Percentiles rank a stretch among this genome's conserved stretches.
These are phyloP conservation scores for Cardiosporidium cionae DNA, from an alignment of 169 alveolate genomes.

Conservation along the genomic window DNA sequence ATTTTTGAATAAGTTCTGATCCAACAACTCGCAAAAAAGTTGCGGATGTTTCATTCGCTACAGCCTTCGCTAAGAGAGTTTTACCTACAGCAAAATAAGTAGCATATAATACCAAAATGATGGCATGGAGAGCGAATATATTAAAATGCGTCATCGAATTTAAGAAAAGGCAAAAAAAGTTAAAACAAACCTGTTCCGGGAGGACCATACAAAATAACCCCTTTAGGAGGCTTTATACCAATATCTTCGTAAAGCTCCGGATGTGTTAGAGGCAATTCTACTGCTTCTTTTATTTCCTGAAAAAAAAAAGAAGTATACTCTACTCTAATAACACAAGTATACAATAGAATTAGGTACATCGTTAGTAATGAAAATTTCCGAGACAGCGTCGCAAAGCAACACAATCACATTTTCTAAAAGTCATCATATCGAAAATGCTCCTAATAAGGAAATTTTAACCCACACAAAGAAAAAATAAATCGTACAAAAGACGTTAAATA, in stretches of 20 bases:
- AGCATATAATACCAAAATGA: neutral
- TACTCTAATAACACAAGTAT: neutral
- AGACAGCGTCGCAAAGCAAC: too few species aligned
- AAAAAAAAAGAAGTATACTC: neutral
- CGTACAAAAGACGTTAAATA: too few species aligned
- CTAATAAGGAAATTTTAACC: too few species aligned
- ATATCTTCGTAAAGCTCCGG: slow-evolving; percentile 98
- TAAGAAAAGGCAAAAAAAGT: neutral
- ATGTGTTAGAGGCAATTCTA: slow-evolving; percentile 95
- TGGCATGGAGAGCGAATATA: neutral
- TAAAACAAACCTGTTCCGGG: slow-evolving; percentile 66
- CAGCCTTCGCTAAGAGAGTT: slow-evolving; percentile 88
- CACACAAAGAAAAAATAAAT: too few species aligned
- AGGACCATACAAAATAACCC: slow-evolving; percentile 74
- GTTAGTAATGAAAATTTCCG: too few species aligned
- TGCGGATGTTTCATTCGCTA: slow-evolving; percentile 96
- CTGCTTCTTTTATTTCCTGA: slow-evolving; percentile 80
- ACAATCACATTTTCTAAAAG: too few species aligned
- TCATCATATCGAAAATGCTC: too few species aligned
- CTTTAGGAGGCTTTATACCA: slow-evolving; percentile 94
- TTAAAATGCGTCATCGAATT: neutral
- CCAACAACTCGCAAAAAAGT: slow-evolving; percentile 99
- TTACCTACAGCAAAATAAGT: slow-evolving; percentile 60
- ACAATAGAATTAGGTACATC: neutral
- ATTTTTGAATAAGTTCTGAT: slow-evolving; percentile 96